These are phyloP conservation scores for Neurospora tetrasperma DNA, from an alignment of 495 filamentous ascomycete genomes.

Conservation along the genomic window DNA sequence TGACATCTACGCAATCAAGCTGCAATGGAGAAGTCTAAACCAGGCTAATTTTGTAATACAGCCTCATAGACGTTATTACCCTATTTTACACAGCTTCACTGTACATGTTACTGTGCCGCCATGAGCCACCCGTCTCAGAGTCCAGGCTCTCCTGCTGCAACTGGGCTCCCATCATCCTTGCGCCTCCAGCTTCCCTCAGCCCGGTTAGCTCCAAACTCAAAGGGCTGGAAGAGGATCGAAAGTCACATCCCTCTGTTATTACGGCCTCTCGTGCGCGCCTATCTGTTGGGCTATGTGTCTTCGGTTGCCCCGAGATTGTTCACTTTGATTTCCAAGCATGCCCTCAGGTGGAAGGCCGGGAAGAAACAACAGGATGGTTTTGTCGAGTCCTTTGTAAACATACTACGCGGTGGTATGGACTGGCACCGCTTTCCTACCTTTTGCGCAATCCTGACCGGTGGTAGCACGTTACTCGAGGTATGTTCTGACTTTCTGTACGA, in stretches of 20 bases:
- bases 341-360: constrained; percentile 26
- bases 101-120: neutral
- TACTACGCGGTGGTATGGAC: constrained; percentile 38
- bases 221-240: constrained; percentile 22
- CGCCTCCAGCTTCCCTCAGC: neutral
- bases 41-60: neutral
- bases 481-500: constrained; percentile 9
- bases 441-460: constrained; percentile 66
- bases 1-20: neutral
- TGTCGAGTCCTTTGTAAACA: constrained; percentile 27
- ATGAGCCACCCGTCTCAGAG: neutral
- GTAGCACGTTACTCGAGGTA: constrained; percentile 63
- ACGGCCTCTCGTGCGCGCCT: constrained; percentile 60
- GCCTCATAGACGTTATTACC: neutral
- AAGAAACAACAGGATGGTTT: constrained; percentile 34
- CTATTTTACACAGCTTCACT: neutral
- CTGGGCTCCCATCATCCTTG: neutral
- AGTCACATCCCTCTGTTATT: constrained; percentile 31
- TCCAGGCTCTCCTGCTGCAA: neutral
- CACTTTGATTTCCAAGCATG: constrained; percentile 40
- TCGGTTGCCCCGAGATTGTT: constrained; percentile 57
- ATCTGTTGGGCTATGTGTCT: constrained; percentile 64
- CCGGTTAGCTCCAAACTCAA: constrained; percentile 4
- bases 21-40: neutral
- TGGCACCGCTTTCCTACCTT: constrained; percentile 67